These are phyloP conservation scores for Cystofilobasidium bisporidii DNA, from an alignment of 768 basidiomycete species.

Conservation along the genomic window DNA sequence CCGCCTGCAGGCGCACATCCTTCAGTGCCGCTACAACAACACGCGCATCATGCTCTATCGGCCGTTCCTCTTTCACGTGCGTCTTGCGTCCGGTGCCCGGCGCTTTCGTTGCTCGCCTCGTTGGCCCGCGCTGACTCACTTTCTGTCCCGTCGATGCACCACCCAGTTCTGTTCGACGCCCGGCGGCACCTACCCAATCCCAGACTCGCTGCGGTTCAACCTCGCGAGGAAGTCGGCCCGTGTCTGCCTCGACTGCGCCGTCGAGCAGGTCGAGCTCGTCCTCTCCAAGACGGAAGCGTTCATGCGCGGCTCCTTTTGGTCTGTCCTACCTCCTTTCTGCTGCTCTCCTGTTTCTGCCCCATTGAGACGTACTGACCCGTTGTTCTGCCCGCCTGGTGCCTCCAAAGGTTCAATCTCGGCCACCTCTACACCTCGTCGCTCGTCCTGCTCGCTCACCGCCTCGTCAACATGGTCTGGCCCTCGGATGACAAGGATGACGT, in stretches of 20 bases:
- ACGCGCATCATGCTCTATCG: constrained; percentile 10
- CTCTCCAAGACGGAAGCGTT: neutral
- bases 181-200: constrained; percentile 18
- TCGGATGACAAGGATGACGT: constrained; percentile 1
- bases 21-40: constrained; percentile 7
- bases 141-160: no score
- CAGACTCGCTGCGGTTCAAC: constrained; percentile 24
- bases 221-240: constrained; percentile 19
- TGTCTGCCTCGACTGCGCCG: neutral
- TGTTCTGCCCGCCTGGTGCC: neutral
- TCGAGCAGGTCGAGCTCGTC: neutral
- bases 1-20: constrained; percentile 14
- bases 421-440: constrained; percentile 16
- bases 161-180: constrained; percentile 26
- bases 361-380: neutral
- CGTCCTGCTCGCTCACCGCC: constrained; percentile 23
- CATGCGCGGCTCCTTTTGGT: neutral
- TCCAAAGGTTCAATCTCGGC: constrained; percentile 19
- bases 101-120: neutral
- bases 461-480: constrained; percentile 12
- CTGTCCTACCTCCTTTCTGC: neutral
- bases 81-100: neutral
- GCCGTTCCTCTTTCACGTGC: constrained; percentile 22
- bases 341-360: neutral
- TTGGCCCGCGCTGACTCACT: no score